Evolutionary conservation across 441 rosid species (phyloP), one percentile per base, ranked within the genome.

Genomic region (Populus hybrid): DNA sequence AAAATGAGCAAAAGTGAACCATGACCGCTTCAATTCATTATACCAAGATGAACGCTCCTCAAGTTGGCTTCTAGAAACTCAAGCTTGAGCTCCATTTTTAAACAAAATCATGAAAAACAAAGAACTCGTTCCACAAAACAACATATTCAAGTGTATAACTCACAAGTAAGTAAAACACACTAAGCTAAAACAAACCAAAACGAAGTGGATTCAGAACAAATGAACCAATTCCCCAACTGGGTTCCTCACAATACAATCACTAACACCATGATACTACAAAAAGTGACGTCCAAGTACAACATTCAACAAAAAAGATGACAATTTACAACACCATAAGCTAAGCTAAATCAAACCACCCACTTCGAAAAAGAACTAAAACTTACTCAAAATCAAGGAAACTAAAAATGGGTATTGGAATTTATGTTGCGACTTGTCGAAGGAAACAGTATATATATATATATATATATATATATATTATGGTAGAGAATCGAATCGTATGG

Each of bases 351-450:
- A 46, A 16, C 68, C 32, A 30, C 74, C 77, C 73, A 68, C 64
- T 65, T 24, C 21, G 36, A 74, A 18, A 18, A 34, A 26, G 32
- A 6, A 3, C 66, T n/a, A 8, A 20, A 23, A 61, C 24, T 61
- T 61, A 23, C 21, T 35, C 21, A 7, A 77, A 14, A 38, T 12
- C 64, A 18, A 38, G 38, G 67, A 70, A 76, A 59, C 35, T 38
- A 71, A 46, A 64, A 75, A 11, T n/a, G 67, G 85, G 34, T 32
- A 26, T 71, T 68, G 30, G 61, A 5, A 64, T 28, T 21, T 28
- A 50, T 65, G 78, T 70, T 77, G 79, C 75, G 75, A 64, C 4
- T 21, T 67, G 72, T 34, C 35, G 21, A 73, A 76, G 77, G 74
- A 77, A 77, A 77, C 16, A 28, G 1, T 26, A 26, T 26, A 26